Base-by-base conservation (phyloP, 106 monocot species). In the Allium cepa region DNA sequence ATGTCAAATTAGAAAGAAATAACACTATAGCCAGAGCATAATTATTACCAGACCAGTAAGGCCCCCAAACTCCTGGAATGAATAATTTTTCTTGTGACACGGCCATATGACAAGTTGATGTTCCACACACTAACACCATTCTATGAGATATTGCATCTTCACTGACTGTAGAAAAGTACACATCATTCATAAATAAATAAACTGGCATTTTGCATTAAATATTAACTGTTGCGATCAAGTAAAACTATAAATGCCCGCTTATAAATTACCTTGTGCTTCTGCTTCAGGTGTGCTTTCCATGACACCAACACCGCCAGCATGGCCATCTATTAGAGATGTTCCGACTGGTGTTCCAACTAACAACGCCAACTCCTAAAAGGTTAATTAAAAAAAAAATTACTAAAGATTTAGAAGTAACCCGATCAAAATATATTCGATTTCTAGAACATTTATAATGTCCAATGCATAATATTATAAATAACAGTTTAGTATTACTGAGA, bases 31-130 rank as follows among this genome's bases (percentile, higher is more conserved):
- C 36, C 3, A 5, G 5, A 5, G 0, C 36, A 36, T 4, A 65
- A 9, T 18, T 17, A 18, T 26, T 67, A 97, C 96, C 92, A 75
- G 97, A 97, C 97, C 97, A 97, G 67, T 80, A 97, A 18, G 97
- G 97, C 56, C 97, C 92, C 97, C 97, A 97, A 16, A 97, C 87
- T 73, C 92, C 97, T 60, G 96, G 92, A 57, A 97, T 84, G 49
- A 97, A 92, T 56, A 97, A 57, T 76, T 87, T 92, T 53, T 78
- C 59, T 51, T 58, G 73, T 52, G 96, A 97, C 17, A 97, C 76
- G 61, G 88, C 92, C 96, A 97, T 97, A 73, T 97, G 96, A 69
- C 96, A 97, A 49, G 96, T 97, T 17, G 96, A 97, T 68, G 96
- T 97, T 64, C 96, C 96, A 73, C 96, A 97, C 55, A 97, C 96